A percentile compares a stretch with the other conserved stretches of the same genome.
Evolutionary conservation across 805 yeast species (phyloP).

Genomic region (Cyberlindnera maritima): DNA sequence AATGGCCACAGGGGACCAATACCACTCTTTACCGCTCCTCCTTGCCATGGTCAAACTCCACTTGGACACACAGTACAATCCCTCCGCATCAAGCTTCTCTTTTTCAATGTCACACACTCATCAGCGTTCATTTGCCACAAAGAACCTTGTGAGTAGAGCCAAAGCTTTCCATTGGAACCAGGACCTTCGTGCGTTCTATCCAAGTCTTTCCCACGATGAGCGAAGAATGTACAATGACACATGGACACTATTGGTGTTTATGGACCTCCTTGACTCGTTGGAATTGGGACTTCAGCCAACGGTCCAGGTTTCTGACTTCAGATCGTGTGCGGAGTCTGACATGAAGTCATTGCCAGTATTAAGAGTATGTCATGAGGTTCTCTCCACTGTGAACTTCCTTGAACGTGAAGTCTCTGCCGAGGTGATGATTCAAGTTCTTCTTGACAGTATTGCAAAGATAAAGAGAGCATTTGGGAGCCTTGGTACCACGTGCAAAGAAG

Average conservation of each 20-base stretch:
- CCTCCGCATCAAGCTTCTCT: background rate
- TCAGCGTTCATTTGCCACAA: background rate
- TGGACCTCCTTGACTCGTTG: background rate
- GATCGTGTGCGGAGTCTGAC: background rate
- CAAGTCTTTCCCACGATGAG: background rate
- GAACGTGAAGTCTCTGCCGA: background rate
- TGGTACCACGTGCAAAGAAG: background rate
- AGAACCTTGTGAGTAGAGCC: background rate
- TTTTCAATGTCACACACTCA: background rate
- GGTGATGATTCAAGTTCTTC: background rate
- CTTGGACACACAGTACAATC: background rate
- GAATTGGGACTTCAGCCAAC: background rate
- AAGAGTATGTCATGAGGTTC: background rate
- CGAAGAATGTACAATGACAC: background rate
- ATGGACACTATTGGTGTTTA: background rate
- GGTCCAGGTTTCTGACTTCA: background rate
- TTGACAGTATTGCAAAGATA: background rate
- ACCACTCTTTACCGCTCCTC: background rate
- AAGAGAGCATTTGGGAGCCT: background rate
- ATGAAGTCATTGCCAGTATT: background rate
- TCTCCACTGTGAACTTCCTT: background rate
- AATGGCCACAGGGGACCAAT: background rate
- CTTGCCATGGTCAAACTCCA: background rate
- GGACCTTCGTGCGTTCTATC: background rate
- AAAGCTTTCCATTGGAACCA: background rate